A percentile compares a stretch with the other conserved stretches of the same genome.
These are phyloP conservation scores for Akanthomyces lecanii DNA, from an alignment of 2,329 filamentous ascomycete species.

Conservation along the genomic window DNA sequence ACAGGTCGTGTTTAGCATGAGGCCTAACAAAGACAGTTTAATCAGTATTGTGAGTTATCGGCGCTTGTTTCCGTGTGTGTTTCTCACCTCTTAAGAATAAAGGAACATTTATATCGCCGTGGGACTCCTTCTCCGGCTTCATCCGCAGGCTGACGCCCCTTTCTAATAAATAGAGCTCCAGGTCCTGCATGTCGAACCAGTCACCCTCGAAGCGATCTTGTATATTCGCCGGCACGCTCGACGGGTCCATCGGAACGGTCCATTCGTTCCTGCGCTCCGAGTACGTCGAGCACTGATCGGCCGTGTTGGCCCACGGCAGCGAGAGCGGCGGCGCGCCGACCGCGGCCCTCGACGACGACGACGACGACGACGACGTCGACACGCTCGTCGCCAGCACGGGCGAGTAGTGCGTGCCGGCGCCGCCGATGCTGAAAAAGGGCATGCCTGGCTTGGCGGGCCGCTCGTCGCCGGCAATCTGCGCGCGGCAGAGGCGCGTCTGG, in stretches of 20 bases:
- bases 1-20: constrained; percentile 17
- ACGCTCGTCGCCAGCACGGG: neutral
- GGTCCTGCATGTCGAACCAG: constrained; percentile 22
- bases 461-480: neutral
- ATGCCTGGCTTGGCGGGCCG: constrained; percentile 6
- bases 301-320: constrained; percentile 13
- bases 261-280: constrained; percentile 9
- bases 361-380: constrained; percentile 2
- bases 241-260: constrained; percentile 15
- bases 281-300: constrained; percentile 9
- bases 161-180: constrained; percentile 19
- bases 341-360: neutral
- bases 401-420: constrained; percentile 49
- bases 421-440: constrained; percentile 61
- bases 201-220: constrained; percentile 18
- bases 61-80: neutral
- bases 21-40: neutral
- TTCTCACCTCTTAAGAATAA: constrained; percentile 10
- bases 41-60: neutral
- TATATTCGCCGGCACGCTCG: constrained; percentile 15
- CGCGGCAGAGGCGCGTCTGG: constrained; percentile 14
- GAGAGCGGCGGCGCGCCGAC: neutral
- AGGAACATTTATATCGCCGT: constrained; percentile 3
- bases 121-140: neutral
- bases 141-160: constrained; percentile 10